These are phyloP conservation scores for Talaromyces thailandensis DNA, from an alignment of 495 filamentous ascomycete species.

Conservation along the genomic window DNA sequence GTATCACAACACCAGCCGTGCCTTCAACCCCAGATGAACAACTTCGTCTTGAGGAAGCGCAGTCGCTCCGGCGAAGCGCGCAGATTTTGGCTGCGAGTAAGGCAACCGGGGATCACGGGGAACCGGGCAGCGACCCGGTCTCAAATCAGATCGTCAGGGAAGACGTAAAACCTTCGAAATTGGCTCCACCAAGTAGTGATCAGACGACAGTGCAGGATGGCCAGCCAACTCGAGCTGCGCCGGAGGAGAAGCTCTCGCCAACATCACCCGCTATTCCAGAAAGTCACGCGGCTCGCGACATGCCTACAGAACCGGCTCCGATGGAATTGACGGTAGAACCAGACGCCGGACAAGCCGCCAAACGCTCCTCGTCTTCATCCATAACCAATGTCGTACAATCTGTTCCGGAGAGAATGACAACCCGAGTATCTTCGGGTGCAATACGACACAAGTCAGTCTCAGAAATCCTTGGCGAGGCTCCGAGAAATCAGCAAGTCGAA, in stretches of 20 bases:
- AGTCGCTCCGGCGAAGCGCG: conserved; percentile 24
- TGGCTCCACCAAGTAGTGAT: not conserved
- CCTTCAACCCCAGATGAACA: conserved; percentile 42
- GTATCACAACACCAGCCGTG: conserved; percentile 18
- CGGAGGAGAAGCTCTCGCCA: conserved; percentile 6
- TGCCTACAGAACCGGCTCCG: conserved; percentile 10
- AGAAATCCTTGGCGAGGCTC: conserved; percentile 59
- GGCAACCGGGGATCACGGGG: conserved; percentile 10
- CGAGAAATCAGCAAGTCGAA: conserved; percentile 27
- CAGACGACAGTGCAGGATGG: not conserved
- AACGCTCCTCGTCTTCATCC: not conserved
- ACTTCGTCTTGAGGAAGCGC: conserved; percentile 39
- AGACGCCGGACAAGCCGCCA: not conserved
- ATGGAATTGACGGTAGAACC: not conserved
- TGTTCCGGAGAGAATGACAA: conserved; percentile 50
- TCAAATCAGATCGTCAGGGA: conserved; percentile 21
- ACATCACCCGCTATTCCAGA: not conserved
- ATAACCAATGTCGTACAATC: conserved; percentile 12
- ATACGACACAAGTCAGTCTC: conserved; percentile 65
- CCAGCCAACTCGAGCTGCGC: not conserved
- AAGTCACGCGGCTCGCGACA: conserved; percentile 8
- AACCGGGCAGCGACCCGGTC: conserved; percentile 5
- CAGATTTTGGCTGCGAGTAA: conserved; percentile 13
- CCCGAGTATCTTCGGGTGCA: conserved; percentile 54
- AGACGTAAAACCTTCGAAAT: conserved; percentile 9